These are phyloP conservation scores for Leptoxyphium fumago DNA, from an alignment of 2,329 filamentous ascomycete genomes.

Conservation along the genomic window DNA sequence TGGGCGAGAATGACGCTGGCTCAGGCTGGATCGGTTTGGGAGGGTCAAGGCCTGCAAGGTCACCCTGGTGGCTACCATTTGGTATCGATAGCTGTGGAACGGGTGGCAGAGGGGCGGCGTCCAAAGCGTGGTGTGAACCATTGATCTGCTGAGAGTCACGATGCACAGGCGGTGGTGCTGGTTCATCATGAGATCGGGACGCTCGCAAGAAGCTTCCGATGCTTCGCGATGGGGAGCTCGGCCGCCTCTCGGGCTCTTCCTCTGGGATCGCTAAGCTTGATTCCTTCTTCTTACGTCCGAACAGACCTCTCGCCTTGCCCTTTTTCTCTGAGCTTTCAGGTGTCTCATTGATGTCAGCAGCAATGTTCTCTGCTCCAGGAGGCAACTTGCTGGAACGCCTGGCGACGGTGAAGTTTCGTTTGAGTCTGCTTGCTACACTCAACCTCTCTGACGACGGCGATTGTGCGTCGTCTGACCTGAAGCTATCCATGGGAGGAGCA, in stretches of 20 bases:
- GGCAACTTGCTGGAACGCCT: not conserved
- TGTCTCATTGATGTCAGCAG: not conserved
- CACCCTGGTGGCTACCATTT: conserved; percentile 19
- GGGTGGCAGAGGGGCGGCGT: conserved; percentile 3
- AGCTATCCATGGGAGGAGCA: not conserved
- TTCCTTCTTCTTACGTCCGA: not conserved
- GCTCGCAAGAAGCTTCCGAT: not conserved
- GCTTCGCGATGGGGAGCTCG: not conserved
- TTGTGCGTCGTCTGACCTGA: not conserved
- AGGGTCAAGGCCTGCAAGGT: conserved; percentile 20
- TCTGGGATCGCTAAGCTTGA: not conserved
- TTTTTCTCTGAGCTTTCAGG: not conserved
- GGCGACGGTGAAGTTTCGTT: not conserved
- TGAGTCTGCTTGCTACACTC: not conserved
- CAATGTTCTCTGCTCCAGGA: conserved; percentile 1
- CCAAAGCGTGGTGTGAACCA: conserved; percentile 1
- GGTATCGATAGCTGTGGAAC: conserved; percentile 4
- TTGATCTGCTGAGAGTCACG: conserved; percentile 10
- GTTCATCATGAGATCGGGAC: not conserved
- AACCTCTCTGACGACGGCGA: not conserved
- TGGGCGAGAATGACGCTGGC: not conserved
- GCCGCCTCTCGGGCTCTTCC: not conserved
- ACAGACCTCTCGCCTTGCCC: not conserved
- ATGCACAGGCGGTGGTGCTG: conserved; percentile 2
- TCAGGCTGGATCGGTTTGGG: conserved; percentile 12